Base-by-base conservation (phyloP, 148 eudicot species). In the Rhododendron ferrugineum region DNA sequence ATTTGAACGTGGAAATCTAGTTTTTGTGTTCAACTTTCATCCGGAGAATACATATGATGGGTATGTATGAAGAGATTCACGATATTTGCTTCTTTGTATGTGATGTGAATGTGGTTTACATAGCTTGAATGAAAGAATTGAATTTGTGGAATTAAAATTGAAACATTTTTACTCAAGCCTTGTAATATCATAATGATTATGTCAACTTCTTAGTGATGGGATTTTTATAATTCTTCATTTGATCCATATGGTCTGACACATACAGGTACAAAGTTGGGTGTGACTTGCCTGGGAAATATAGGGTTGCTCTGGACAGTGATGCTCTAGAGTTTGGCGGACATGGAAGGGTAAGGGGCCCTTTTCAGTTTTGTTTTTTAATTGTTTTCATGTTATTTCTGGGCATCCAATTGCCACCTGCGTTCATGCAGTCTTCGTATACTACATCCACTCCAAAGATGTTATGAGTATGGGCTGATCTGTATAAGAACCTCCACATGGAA, bases 1-100 rank as follows among this genome's bases (percentile, higher is more conserved):
- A 64, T 97, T 97, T 88, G 99, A 97, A 86, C 93, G 98, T 34
- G 99, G 98, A 77, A 94, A 93, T 88, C 91, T 95, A 78, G 98
- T 97, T 28, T 97, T 95, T 86, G 93, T 97, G n/a, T 97, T 95
- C 92, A 97, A 95, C 89, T 94, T 97, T 88, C 99, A 97, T 83
- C 96, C 98, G 76, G 91, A 85, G 58, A 94, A 94, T 60, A 89
- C 98, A 70, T 97, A 95, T 62, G 98, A 97, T 52, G 98, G 98
- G 98, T 97, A 97, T 34, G 49, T 84, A 34, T 49, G 23, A 37
- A 30, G 83, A 26, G 44, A 50, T 54, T 76, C 22, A 40, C 7
- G 4, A 1, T 32, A 30, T 28, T 16, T 73, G 40, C n/a, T 26
- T 40, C 16, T 37, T 81, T 37, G 46, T 83, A n/a, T 44, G 47